Percentiles rank a stretch among this genome's conserved stretches.
Evolutionary conservation across 1,139 yeast genomes (phyloP).

Genomic region (Pichia sp.): DNA sequence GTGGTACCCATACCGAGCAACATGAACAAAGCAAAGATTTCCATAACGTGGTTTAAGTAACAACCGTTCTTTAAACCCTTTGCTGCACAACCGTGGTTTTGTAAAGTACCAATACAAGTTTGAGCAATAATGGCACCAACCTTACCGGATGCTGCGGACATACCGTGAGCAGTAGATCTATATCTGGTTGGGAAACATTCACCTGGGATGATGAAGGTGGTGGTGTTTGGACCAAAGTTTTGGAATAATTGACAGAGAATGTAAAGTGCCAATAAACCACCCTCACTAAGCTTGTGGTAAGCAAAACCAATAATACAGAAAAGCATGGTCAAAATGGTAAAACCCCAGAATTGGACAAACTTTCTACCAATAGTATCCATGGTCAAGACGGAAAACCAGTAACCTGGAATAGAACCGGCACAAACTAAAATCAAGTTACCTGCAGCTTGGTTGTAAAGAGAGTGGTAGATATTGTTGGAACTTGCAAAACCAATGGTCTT

Average conservation of each 20-base stretch:
- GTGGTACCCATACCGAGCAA: conserved; percentile 62
- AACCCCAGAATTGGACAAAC: conserved; percentile 70
- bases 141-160: conserved; percentile 95
- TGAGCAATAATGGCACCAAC: conserved; percentile 96
- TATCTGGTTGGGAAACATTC: conserved; percentile 96
- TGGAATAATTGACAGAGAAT: conserved; percentile 77
- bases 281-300: conserved; percentile 54
- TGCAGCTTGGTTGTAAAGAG: conserved; percentile 69
- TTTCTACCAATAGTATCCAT: conserved; percentile 77
- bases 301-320: conserved; percentile 76
- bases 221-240: conserved; percentile 92
- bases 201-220: conserved; percentile 94
- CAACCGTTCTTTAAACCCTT: conserved; percentile 45
- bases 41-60: conserved; percentile 88
- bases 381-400: conserved; percentile 75
- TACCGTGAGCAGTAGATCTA: conserved; percentile 97
- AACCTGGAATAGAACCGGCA: conserved; percentile 91
- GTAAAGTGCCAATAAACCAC: conserved; percentile 68
- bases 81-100: conserved; percentile 65
- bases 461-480: conserved; percentile 51
- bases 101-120: conserved; percentile 79
- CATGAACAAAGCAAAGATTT: conserved; percentile 88
- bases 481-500: conserved; percentile 79
- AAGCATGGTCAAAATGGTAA: conserved; percentile 57
- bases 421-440: conserved; percentile 85